A percentile compares a stretch with the other conserved stretches of the same genome.
These are phyloP conservation scores for Scytalidium lignicola DNA, from an alignment of 2,329 filamentous ascomycete genomes.

Conservation along the genomic window DNA sequence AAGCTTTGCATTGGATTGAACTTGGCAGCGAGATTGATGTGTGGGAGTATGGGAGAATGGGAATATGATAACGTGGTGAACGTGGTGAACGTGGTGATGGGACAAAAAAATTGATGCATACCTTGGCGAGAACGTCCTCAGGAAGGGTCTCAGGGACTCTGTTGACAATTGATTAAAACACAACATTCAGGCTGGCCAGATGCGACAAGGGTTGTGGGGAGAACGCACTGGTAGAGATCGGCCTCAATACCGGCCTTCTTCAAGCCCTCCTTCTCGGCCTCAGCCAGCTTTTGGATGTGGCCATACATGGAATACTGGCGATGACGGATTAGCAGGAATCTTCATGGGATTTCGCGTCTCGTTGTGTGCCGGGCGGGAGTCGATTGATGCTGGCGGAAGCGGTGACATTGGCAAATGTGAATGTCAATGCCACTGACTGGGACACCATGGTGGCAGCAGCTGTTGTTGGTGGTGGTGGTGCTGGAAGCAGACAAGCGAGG, in stretches of 20 bases:
- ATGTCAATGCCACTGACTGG: no score
- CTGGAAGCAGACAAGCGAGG: background rate
- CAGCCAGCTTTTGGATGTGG: constrained; percentile 77
- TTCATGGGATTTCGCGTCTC: no score
- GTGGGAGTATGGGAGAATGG: background rate
- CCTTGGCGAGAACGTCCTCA: constrained; percentile 71
- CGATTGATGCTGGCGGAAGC: no score
- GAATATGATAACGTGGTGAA: background rate
- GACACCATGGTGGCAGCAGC: background rate
- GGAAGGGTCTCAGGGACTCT: constrained; percentile 82
- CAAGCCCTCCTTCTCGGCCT: constrained; percentile 87
- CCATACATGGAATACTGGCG: constrained; percentile 87
- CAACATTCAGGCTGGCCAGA: background rate
- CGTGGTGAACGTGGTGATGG: no score
- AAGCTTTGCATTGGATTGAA: no score
- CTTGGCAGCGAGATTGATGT: no score
- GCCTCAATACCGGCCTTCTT: constrained; percentile 77
- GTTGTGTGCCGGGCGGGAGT: no score
- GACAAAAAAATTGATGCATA: no score
- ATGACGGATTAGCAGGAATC: background rate
- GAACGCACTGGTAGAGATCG: constrained; percentile 65
- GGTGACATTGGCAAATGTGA: no score
- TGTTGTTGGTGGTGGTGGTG: no score
- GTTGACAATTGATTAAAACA: background rate
- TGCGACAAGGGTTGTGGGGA: background rate